These are phyloP conservation scores for Penicillium sp. DNA, from an alignment of 2,329 filamentous ascomycete species.

Conservation along the genomic window DNA sequence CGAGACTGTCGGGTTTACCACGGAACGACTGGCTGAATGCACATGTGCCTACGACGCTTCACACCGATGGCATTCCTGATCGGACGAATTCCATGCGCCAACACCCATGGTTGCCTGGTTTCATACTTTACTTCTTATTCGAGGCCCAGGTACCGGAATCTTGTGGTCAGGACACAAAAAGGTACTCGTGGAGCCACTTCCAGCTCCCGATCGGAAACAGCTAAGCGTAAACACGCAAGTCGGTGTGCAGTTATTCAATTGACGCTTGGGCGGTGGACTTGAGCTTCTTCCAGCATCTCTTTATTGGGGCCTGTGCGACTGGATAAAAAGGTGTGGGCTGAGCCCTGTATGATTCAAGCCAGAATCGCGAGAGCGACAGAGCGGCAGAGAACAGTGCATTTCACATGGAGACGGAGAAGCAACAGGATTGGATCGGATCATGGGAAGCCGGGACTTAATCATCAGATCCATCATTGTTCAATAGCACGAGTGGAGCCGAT, in stretches of 20 bases:
- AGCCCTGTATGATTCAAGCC: background rate
- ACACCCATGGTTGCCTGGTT: conserved; percentile 4
- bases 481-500: conserved; percentile 3
- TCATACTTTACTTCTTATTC: conserved; percentile 3
- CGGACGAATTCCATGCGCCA: conserved; percentile 1
- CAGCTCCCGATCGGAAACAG: background rate
- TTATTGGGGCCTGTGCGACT: background rate
- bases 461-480: conserved; percentile 1
- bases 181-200: conserved; percentile 1
- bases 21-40: background rate
- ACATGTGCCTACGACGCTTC: background rate
- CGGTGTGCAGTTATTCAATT: background rate
- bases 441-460: conserved; percentile 6
- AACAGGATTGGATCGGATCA: conserved; percentile 11
- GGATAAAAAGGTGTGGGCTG: background rate
- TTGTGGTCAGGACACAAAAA: background rate
- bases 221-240: background rate
- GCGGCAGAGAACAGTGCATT: background rate
- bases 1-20: background rate
- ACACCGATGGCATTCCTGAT: conserved; percentile 1
- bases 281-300: conserved; percentile 1
- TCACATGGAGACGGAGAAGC: background rate
- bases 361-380: background rate
- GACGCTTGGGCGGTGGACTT: background rate
- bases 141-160: background rate